Conservation (phyloP, 1,284 basidiomycete species). For the Naganishia sp. region DNA sequence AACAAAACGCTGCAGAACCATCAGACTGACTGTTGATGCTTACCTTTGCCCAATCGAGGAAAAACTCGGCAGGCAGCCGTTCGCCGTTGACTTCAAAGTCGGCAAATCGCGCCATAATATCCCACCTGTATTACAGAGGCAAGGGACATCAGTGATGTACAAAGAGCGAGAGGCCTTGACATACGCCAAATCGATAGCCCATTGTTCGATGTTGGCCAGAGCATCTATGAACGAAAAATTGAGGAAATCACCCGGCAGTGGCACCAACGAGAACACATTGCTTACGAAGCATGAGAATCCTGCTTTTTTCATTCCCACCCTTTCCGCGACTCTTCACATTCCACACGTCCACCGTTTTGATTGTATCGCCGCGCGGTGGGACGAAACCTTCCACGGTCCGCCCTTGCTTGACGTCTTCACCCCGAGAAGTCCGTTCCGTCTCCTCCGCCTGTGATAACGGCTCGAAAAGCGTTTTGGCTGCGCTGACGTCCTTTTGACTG, state of each 20-base stretch:
- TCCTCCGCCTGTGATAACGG: constrained; percentile 16
- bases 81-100: constrained; percentile 47
- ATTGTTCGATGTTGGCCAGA: constrained; percentile 86
- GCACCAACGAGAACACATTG: neutral
- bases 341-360: constrained; percentile 29
- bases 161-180: constrained; percentile 40
- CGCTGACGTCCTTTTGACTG: constrained; percentile 39
- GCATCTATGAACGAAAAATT: constrained; percentile 54
- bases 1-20: neutral
- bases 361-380: constrained; percentile 29
- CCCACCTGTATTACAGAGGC: constrained; percentile 60
- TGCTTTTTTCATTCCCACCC: constrained; percentile 62
- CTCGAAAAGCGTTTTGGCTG: constrained; percentile 23
- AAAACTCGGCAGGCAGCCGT: constrained; percentile 71
- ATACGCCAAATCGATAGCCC: constrained; percentile 79
- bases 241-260: neutral
- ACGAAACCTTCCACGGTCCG: constrained; percentile 26
- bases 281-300: constrained; percentile 70
- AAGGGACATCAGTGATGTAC: constrained; percentile 8
- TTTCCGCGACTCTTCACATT: constrained; percentile 54
- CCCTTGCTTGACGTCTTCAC: constrained; percentile 21
- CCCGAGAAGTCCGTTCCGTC: neutral
- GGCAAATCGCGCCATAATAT: constrained; percentile 79
- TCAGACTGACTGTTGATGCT: neutral
- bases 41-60: constrained; percentile 72